Percentiles rank a stretch among this genome's conserved stretches.
Evolutionary conservation across 2,329 filamentous ascomycete species (phyloP).

Genomic region (Exophiala phaeomuriformis): DNA sequence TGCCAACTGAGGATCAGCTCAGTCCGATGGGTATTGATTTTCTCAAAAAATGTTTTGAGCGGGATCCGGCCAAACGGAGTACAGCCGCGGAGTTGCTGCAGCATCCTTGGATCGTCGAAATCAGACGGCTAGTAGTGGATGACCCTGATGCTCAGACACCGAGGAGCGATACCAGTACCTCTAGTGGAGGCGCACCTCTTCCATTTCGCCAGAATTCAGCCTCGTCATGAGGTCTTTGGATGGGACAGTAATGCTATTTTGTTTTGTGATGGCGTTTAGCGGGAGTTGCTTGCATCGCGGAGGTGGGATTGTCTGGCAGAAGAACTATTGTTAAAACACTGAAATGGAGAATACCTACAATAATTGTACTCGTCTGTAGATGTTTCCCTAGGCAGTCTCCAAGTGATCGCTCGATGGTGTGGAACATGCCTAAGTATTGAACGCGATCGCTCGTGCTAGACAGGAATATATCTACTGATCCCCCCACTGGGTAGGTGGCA

Average conservation of each 20-base stretch:
- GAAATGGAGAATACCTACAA: no score
- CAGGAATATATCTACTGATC: no score
- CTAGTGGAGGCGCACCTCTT: conserved; percentile 18
- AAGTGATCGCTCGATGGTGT: no score
- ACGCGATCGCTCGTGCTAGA: no score
- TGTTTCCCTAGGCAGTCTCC: no score
- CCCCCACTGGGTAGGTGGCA: no score
- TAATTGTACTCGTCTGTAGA: no score
- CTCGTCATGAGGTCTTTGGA: background rate
- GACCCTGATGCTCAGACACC: conserved; percentile 24
- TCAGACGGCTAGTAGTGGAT: conserved; percentile 42
- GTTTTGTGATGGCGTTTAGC: no score
- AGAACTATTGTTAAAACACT: background rate
- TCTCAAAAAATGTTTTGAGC: conserved; percentile 73
- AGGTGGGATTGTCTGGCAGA: background rate
- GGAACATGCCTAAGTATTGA: no score
- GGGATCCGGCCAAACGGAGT: conserved; percentile 70
- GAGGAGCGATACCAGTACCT: conserved; percentile 11
- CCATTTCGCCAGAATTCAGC: conserved; percentile 17
- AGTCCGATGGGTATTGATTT: conserved; percentile 82
- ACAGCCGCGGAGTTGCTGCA: conserved; percentile 83
- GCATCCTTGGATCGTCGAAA: conserved; percentile 73
- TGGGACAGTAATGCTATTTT: background rate
- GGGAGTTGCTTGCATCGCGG: no score
- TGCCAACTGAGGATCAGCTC: conserved; percentile 76